Evolutionary conservation across 208 protist species (phyloP), one percentile per base, ranked within the genome.

Genomic region (Leishmania lainsoni): DNA sequence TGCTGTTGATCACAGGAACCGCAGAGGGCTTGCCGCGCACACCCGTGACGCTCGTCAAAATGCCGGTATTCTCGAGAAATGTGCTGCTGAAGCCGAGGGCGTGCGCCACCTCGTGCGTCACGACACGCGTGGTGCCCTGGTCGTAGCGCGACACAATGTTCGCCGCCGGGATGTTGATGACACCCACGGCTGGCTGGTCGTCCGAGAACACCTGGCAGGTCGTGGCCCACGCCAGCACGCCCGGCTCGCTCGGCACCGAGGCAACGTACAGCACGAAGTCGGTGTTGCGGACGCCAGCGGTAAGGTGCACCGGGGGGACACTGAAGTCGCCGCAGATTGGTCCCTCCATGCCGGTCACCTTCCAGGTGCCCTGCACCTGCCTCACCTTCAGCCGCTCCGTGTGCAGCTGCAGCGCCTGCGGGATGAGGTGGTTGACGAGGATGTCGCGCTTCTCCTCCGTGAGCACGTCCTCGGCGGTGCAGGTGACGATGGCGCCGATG

Each of bases 41-140:
- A 49, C 2, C 10, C 2, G 65, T 45, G 39, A 82, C 69, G 51
- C 17, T 66, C n/a, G 0, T 6, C 16, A 81, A 1, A 26, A 90
- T 81, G 10, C 32, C 35, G 20, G 29, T 2, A 14, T 5, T 71
- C 12, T 63, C 26, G 68, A 88, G 93, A 56, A 76, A 74, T 2
- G 0, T 73, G 6, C 20, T 48, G 45, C 26, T 72, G 71, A 96
- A 97, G 14, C 96, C 96, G 35, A 98, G 77, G 10, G 92, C 91
- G 87, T 98, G 96, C 9, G 93, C 81, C 0, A 98, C 80, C 85
- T 97, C 95, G 75, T 98, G 96, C 6, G 89, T 78, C 6, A 92
- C 75, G 8, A 77, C 68, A 66, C 86, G 86, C 10, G 86, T 78
- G n/a, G 48, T 81, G 29, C 22, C 10, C 39, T 71, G 61, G 35